These are phyloP conservation scores for Talaromyces atroroseus DNA, from an alignment of 2,329 filamentous ascomycete genomes.

Conservation along the genomic window DNA sequence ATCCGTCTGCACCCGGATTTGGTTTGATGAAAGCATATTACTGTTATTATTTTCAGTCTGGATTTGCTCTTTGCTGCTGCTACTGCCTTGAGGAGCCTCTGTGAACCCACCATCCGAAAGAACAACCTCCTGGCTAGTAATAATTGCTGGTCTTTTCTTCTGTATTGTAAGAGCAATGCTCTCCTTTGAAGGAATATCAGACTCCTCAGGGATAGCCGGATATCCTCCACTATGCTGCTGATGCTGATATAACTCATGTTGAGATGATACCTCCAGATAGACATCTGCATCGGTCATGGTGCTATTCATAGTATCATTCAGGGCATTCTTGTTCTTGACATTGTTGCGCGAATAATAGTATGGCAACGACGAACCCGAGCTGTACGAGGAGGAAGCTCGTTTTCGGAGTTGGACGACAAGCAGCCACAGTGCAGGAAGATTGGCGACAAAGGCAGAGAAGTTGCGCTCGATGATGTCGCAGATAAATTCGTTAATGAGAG, in stretches of 20 bases:
- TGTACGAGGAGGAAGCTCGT: not conserved
- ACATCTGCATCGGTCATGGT: not conserved
- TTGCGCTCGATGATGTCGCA: not conserved
- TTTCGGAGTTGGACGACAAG: not conserved
- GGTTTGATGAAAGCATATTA: not conserved
- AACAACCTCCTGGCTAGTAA: not conserved
- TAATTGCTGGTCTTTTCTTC: not conserved
- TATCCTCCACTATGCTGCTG: not conserved
- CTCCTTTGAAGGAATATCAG: not conserved
- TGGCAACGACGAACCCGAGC: not conserved
- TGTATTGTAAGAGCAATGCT: not conserved
- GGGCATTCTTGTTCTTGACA: not conserved
- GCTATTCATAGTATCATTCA: not conserved
- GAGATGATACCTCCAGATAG: not conserved
- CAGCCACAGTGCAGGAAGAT: constrained; percentile 3
- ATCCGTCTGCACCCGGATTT: not conserved
- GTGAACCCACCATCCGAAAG: not conserved
- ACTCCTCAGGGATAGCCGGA: not conserved
- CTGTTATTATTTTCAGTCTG: not conserved
- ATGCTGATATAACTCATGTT: not conserved
- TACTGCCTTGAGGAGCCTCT: not conserved
- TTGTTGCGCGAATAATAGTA: not conserved
- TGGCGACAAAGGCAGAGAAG: not conserved
- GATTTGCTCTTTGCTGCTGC: not conserved
- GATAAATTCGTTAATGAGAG: not conserved